Conservation (phyloP, 306 rosid species). For the Cicer judaicum region DNA sequence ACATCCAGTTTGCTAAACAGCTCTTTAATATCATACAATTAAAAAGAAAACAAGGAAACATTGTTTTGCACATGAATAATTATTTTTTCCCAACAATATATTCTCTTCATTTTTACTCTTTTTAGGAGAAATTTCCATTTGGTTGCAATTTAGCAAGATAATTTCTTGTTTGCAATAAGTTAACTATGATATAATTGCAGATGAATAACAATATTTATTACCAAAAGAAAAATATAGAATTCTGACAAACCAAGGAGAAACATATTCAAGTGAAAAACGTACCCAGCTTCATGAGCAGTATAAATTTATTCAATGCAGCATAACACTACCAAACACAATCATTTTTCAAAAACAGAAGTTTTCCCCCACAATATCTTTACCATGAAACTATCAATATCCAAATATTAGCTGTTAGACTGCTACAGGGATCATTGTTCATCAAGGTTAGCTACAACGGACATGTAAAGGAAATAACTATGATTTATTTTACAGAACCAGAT, state of each 20-base stretch:
- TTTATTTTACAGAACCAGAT: slow-evolving; percentile 1
- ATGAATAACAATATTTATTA: neutral
- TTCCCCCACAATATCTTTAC: neutral
- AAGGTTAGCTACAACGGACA: slow-evolving; percentile 5
- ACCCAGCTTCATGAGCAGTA: slow-evolving; percentile 1
- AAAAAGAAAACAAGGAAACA: neutral
- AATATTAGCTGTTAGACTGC: slow-evolving; percentile 9
- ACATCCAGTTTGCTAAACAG: slow-evolving; percentile 7
- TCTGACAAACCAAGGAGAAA: neutral
- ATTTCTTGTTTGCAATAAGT: neutral
- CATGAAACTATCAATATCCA: slow-evolving; percentile 23
- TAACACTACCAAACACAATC: slow-evolving; percentile 20
- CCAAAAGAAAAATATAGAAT: neutral
- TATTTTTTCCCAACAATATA: neutral
- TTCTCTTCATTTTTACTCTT: neutral
- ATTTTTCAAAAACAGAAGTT: neutral
- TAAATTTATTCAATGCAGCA: slow-evolving; percentile 7
- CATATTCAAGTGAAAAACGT: slow-evolving; percentile 6
- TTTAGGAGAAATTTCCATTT: neutral
- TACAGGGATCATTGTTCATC: slow-evolving; percentile 21
- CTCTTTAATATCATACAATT: slow-evolving; percentile 6
- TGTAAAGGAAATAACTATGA: slow-evolving; percentile 13
- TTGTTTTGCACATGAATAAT: slow-evolving; percentile 1
- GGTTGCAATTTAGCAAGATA: neutral
- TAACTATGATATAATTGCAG: slow-evolving; percentile 9